A percentile compares a stretch with the other conserved stretches of the same genome.
phyloP scores from a whole-genome alignment of 495 filamentous ascomycete genomes.

The Penicillium goetzii region DNA sequence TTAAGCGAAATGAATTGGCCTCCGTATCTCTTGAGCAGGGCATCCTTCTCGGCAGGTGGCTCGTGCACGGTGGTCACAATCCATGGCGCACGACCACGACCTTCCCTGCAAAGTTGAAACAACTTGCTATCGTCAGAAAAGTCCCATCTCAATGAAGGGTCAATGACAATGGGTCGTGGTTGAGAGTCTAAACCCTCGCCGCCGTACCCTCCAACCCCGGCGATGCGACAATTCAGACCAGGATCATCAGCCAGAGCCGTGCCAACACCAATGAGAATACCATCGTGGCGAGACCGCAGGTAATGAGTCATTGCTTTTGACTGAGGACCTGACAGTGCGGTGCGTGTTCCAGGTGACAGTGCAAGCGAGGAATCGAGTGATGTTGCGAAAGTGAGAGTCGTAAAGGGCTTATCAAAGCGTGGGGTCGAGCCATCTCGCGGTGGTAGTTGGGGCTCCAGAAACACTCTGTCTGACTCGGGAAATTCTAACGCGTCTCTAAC shows the following conservation, averaged over 20 bases:
- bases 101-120: slow-evolving; percentile 60
- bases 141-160: slow-evolving; percentile 71
- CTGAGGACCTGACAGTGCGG: slow-evolving; percentile 74
- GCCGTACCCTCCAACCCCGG: slow-evolving; percentile 56
- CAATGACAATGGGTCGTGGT: slow-evolving; percentile 78
- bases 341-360: slow-evolving; percentile 72
- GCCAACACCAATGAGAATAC: slow-evolving; percentile 84
- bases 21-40: slow-evolving; percentile 47
- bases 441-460: slow-evolving; percentile 52
- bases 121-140: slow-evolving; percentile 63
- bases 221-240: slow-evolving; percentile 74
- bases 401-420: slow-evolving; percentile 43
- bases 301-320: slow-evolving; percentile 94
- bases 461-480: slow-evolving; percentile 39
- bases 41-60: slow-evolving; percentile 30
- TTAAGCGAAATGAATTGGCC: slow-evolving; percentile 48
- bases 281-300: slow-evolving; percentile 78
- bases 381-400: slow-evolving; percentile 89
- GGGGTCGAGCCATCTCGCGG: slow-evolving; percentile 24
- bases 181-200: slow-evolving; percentile 53
- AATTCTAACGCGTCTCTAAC: slow-evolving; percentile 44
- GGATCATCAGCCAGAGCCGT: slow-evolving; percentile 87
- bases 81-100: slow-evolving; percentile 70
- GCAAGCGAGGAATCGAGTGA: slow-evolving; percentile 82
- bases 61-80: slow-evolving; percentile 55